Evolutionary conservation across 345 rosid genomes (phyloP), one percentile per base, ranked within the genome.

Genomic region (Aquilaria yunnanensis): DNA sequence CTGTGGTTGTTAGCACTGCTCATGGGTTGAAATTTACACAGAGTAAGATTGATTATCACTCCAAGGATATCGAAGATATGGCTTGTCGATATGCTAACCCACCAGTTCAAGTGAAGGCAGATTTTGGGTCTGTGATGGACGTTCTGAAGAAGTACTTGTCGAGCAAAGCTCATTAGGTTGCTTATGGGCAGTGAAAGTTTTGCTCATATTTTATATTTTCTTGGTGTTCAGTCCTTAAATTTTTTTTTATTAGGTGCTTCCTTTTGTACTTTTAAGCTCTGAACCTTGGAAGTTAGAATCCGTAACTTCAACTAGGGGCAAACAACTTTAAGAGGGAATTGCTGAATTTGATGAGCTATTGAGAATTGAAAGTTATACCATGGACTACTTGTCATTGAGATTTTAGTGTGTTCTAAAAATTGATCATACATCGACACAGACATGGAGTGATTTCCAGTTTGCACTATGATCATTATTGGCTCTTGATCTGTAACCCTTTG

Each of bases 21-120:
- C 86, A 76, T 5, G 86, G 86, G 16, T 69, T 81, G 83, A 81
- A 81, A 61, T 76, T 78, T 65, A 69, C 83, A 3, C 85, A 81
- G 62, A 68, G 77, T 48, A 78, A 81, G 79, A 69, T 78, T 55
- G 83, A 78, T 71, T 81, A 78, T 56, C 86, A 81, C 62, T 81
- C 81, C n/a, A 74, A 57, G 65, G 66, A 70, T 6, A 81, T 81
- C 14, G 70, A 63, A 23, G 86, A 78, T 53, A 81, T 78, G 79
- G 79, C 79, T 61, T 81, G 86, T 71, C 60, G 58, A n/a, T 67
- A 66, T 37, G 81, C 81, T 34, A 81, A 81, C 57, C 83, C 83
- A 3, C 83, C 86, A 0, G 81, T 81, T 60, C 59, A 75, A 54
- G 86, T 81, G 31, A 78, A 65, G 59, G 81, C 83, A 0, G 81